Percentiles rank a stretch among this genome's conserved stretches.
Conservation (phyloP, 1,139 yeast genomes). For the Meyerozyma sp. region DNA sequence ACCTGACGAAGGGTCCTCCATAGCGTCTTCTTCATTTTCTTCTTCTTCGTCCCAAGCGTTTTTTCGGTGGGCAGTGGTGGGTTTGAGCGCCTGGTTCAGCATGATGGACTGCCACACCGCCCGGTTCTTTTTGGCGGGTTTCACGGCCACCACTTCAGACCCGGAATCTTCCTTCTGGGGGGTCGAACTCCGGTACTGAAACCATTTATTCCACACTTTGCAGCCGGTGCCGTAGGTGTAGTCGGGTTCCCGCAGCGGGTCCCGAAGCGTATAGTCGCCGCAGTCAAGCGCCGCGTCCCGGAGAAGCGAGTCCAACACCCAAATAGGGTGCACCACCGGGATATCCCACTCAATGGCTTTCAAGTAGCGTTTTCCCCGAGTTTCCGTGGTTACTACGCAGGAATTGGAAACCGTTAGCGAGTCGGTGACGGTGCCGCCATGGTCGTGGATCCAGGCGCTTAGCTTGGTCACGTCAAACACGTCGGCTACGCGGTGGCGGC, state of each 20-base stretch:
- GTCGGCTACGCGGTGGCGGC: slow-evolving; percentile 13
- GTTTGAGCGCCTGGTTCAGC: slow-evolving; percentile 19
- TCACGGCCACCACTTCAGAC: slow-evolving; percentile 13
- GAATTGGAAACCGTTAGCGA: slow-evolving; percentile 49
- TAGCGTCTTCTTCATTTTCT: slow-evolving; percentile 3
- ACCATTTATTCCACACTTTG: slow-evolving; percentile 41
- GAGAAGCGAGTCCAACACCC: slow-evolving; percentile 61
- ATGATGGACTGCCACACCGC: slow-evolving; percentile 49
- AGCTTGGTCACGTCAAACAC: slow-evolving; percentile 13
- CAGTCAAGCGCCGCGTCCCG: slow-evolving; percentile 57
- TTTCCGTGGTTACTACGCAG: slow-evolving; percentile 50
- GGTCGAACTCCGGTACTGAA: not conserved
- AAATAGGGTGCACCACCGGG: slow-evolving; percentile 68
- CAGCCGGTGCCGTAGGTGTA: slow-evolving; percentile 45
- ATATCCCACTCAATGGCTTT: slow-evolving; percentile 66
- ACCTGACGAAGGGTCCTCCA: not conserved
- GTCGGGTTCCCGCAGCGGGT: slow-evolving; percentile 15
- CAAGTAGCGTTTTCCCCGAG: slow-evolving; percentile 54
- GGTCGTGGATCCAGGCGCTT: slow-evolving; percentile 30
- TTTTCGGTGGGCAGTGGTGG: not conserved
- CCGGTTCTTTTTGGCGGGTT: slow-evolving; percentile 19
- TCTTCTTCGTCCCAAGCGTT: slow-evolving; percentile 28
- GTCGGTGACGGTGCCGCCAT: slow-evolving; percentile 60
- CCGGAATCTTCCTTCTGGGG: not conserved
- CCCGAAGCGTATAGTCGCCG: slow-evolving; percentile 33